Evolutionary conservation across 2,329 filamentous ascomycete species (phyloP), one percentile per base, ranked within the genome.

Genomic region (Colletotrichum simmondsii): DNA sequence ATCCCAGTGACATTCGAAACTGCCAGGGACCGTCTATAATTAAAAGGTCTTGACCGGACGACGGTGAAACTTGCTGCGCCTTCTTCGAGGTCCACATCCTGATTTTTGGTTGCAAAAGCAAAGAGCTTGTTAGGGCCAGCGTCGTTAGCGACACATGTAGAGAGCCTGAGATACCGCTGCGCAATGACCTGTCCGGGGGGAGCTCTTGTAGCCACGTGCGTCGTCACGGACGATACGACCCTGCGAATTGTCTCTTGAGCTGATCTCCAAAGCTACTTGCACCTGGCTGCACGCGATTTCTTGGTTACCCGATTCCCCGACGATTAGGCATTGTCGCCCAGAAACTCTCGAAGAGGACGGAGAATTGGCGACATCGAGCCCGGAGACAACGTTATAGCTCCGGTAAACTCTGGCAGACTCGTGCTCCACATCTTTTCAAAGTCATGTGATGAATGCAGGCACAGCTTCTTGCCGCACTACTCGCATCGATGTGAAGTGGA

Each of bases 11-110:
- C 54, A 61, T 73, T 22, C 28, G 71, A 73, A 73, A 73, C 71
- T 61, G 42, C 35, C 35, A 73, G 56, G 54, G 49, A 65, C 56
- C 56, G 49, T 65, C 66, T 70, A 65, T 62, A 60, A 65, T 70
- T 70, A 61, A 56, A 32, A 42, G 42, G 26, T 59, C 35, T 32
- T 70, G 24, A 57, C 61, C 28, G 61, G 66, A 73, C 49, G 59
- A 71, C 77, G 68, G 73, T 82, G 81, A 82, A 82, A 82, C 80
- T 68, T 71, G 75, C 71, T 78, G 73, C 73, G 75, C 73, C 75
- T 77, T 67, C 68, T 61, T 72, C 53, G 28, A 63, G 71, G 62
- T 53, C 63, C 71, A 57, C 62, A 68, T 56, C 24, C 46, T 37
- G 32, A 46, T 37, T 49, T 59, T 59, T 61, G 46, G 22, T 42